Evolutionary conservation across 2,329 filamentous ascomycete genomes (phyloP).

Genomic region (Venturia oleaginea): DNA sequence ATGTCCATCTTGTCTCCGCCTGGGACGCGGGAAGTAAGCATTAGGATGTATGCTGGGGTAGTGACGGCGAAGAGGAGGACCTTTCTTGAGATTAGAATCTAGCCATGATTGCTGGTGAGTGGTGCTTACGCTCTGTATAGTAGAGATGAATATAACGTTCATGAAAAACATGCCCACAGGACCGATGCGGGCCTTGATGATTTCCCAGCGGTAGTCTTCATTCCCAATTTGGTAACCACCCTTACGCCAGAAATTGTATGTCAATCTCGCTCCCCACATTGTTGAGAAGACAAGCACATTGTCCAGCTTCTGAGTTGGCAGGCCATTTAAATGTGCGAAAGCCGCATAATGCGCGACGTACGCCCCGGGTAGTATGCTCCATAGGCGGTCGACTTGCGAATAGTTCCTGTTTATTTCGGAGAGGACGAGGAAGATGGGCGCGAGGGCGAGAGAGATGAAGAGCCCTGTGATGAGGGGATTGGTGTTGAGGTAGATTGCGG

Average conservation of each 20-base stretch:
- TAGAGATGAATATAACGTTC: slow-evolving; percentile 82
- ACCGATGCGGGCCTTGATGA: slow-evolving; percentile 59
- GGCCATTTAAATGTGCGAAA: slow-evolving; percentile 70
- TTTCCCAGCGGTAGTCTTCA: slow-evolving; percentile 90
- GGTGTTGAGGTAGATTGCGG: slow-evolving; percentile 67
- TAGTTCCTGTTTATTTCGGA: slow-evolving; percentile 89
- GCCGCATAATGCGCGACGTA: slow-evolving; percentile 76
- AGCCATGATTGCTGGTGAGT: background rate
- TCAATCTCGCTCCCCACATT: slow-evolving; percentile 83
- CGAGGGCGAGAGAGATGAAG: slow-evolving; percentile 61
- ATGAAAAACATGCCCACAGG: slow-evolving; percentile 67
- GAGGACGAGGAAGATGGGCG: slow-evolving; percentile 60
- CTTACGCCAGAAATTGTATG: slow-evolving; percentile 94
- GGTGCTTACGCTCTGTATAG: slow-evolving; percentile 54
- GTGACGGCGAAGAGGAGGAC: slow-evolving; percentile 71
- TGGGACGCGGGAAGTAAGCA: slow-evolving; percentile 61
- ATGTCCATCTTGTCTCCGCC: slow-evolving; percentile 29
- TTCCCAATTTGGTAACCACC: slow-evolving; percentile 83
- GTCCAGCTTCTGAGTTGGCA: slow-evolving; percentile 63
- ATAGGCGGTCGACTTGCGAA: slow-evolving; percentile 89
- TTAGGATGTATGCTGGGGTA: slow-evolving; percentile 72
- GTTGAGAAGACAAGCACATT: slow-evolving; percentile 60
- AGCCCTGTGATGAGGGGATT: slow-evolving; percentile 77
- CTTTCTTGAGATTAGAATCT: slow-evolving; percentile 24
- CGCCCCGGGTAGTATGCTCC: slow-evolving; percentile 80